phyloP scores from a whole-genome alignment of 495 filamentous ascomycete genomes.

The Glarea lozoyensis region DNA sequence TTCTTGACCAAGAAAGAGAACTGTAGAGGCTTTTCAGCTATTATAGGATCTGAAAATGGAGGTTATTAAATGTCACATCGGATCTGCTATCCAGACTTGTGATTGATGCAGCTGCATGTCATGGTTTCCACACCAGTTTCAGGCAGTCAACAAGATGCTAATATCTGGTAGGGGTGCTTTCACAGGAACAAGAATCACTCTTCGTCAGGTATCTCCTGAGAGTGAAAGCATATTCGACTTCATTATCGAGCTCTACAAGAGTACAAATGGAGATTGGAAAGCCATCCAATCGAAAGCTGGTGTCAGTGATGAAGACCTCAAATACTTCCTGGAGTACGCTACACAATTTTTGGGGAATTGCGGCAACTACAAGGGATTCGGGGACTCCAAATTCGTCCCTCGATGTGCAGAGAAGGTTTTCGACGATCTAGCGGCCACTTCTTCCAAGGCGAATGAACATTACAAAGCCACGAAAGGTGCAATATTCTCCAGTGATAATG shows the following conservation, averaged over 20 bases:
- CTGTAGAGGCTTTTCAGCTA: too few species aligned
- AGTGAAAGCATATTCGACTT: slow-evolving; percentile 78
- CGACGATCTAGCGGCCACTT: slow-evolving; percentile 58
- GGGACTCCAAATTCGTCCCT: slow-evolving; percentile 91
- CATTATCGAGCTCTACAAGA: slow-evolving; percentile 69
- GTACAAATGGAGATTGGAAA: slow-evolving; percentile 72
- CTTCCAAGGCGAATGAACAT: slow-evolving; percentile 47
- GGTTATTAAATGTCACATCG: too few species aligned
- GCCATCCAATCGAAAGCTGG: slow-evolving; percentile 58
- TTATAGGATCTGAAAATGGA: too few species aligned
- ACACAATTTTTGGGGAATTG: slow-evolving; percentile 83
- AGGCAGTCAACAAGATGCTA: not conserved
- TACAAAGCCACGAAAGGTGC: slow-evolving; percentile 62
- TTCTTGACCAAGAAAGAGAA: too few species aligned
- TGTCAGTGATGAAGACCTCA: slow-evolving; percentile 58
- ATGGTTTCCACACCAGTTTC: too few species aligned
- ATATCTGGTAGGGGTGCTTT: slow-evolving; percentile 58
- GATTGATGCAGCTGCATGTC: too few species aligned
- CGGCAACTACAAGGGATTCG: slow-evolving; percentile 96
- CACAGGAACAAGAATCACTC: slow-evolving; percentile 72
- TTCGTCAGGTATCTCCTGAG: slow-evolving; percentile 86
- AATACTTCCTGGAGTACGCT: slow-evolving; percentile 77
- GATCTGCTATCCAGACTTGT: too few species aligned
- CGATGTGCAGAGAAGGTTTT: slow-evolving; percentile 59
- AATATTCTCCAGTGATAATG: slow-evolving; percentile 62